Evolutionary conservation across 345 rosid genomes (phyloP).

Genomic region (Euphorbia pulcherrima): DNA sequence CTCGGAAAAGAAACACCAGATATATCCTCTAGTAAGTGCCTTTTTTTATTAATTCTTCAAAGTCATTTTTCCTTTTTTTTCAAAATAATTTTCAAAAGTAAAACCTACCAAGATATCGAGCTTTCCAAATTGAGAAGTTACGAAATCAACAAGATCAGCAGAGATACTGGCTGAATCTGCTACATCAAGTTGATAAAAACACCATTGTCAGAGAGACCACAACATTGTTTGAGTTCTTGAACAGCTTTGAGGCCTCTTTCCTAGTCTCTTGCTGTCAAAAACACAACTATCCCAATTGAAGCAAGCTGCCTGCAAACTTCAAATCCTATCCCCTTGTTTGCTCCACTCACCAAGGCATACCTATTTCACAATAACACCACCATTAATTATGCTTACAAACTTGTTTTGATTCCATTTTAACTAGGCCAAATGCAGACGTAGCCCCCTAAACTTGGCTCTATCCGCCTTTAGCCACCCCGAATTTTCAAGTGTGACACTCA

Average conservation of each 20-base stretch:
- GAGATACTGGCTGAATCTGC: not conserved
- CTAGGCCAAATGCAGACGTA: too few species aligned
- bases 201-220: not conserved
- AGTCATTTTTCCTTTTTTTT: too few species aligned
- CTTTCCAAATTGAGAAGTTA: slow-evolving; percentile 14
- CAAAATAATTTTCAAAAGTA: too few species aligned
- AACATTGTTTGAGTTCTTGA: slow-evolving; percentile 4
- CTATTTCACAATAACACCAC: too few species aligned
- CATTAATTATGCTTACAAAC: too few species aligned
- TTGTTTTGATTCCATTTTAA: too few species aligned
- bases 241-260: slow-evolving; percentile 12
- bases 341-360: slow-evolving; percentile 12
- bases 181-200: slow-evolving; percentile 14
- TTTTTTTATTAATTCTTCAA: too few species aligned
- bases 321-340: slow-evolving; percentile 14
- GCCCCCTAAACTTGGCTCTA: too few species aligned
- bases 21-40: too few species aligned
- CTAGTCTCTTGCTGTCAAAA: slow-evolving; percentile 13
- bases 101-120: slow-evolving; percentile 20
- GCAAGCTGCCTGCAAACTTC: slow-evolving; percentile 17
- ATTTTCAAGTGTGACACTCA: too few species aligned
- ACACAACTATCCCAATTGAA: slow-evolving; percentile 2
- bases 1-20: too few species aligned
- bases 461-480: too few species aligned
- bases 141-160: not conserved